Evolutionary conservation across 148 eudicot genomes (phyloP), one percentile per base, ranked within the genome.

Genomic region (Spergularia marina): DNA sequence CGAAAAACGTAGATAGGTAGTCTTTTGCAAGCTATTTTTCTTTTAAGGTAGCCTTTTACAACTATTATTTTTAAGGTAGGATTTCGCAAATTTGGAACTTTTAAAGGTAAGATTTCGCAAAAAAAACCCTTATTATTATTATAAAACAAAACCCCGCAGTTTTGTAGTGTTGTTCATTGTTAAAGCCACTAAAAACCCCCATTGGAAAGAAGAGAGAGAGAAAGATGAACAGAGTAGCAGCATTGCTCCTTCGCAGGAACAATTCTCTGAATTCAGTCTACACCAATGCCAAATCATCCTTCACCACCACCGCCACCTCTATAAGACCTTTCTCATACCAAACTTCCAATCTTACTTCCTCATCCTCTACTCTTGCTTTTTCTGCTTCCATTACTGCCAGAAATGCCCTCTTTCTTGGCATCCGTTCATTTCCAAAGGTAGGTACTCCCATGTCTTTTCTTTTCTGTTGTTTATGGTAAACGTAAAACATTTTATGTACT

Each of bases 401-500:
- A 81, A 87, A 74, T 81, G 72, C 84, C 65, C 7, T 84, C 65
- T 16, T 78, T 74, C 23, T 66, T 80, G 83, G 85, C 2, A 72
- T 93, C 55, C 75, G 85, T 80, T 78, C 90, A 15, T 76, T 82
- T 34, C 83, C 75, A 70, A 87, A 87, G 95, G 95, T 90, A 15
- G 7, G 0, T 9, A 39, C 10, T 11, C 21, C 4, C 16, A 44
- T 72, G 20, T 52, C 9, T 39, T 68, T 70, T 36, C 41, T 23
- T 53, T 10, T 2, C 1, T 49, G 44, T 21, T 21, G 17, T 11
- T 63, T 52, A 23, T 11, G 10, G 10, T 25, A 3, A 14, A 41
- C 11, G 20, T 44, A 6, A 36, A 64, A 34, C 30, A n/a, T 9
- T 9, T 52, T 25, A 17, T 23, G 10, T 34, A 21, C 4, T 23